phyloP scores from a whole-genome alignment of 2,329 filamentous ascomycete species.

The Trichocomaceae sp. region DNA sequence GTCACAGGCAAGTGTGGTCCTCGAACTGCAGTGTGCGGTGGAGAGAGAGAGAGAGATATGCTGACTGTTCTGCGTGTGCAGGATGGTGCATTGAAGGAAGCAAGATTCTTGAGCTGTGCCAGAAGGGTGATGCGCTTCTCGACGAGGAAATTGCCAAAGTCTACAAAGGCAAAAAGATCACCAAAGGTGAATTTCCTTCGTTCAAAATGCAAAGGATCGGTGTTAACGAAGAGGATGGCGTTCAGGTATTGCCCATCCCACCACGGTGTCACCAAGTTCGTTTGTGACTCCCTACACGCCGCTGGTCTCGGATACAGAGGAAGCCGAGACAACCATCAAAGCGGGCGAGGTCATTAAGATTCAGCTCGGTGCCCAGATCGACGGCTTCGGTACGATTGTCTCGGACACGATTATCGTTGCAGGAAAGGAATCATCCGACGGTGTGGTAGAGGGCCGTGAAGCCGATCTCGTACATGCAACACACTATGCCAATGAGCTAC shows the following conservation, averaged over 20 bases:
- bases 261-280: slow-evolving; percentile 86
- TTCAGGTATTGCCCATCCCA: slow-evolving; percentile 81
- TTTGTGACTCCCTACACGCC: slow-evolving; percentile 97
- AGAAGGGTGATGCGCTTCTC: slow-evolving; percentile 90
- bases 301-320: slow-evolving; percentile 74
- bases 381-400: slow-evolving; percentile 93
- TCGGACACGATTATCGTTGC: slow-evolving; percentile 82
- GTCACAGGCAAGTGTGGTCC: slow-evolving; percentile 52
- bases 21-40: neutral
- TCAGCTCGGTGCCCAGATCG: slow-evolving; percentile 97
- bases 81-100: slow-evolving; percentile 71
- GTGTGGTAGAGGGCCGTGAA: slow-evolving; percentile 64
- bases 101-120: slow-evolving; percentile 90
- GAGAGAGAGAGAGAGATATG: neutral
- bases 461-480: slow-evolving; percentile 88
- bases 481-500: slow-evolving; percentile 90
- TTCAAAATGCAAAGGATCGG: neutral
- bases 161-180: slow-evolving; percentile 96
- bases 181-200: slow-evolving; percentile 60
- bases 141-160: slow-evolving; percentile 93
- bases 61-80: slow-evolving; percentile 20
- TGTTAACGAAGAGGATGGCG: slow-evolving; percentile 15
- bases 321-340: slow-evolving; percentile 74
- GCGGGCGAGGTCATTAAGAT: slow-evolving; percentile 89
- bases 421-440: slow-evolving; percentile 53